Evolutionary conservation across 1,284 basidiomycete genomes (phyloP).

Genomic region (Ceratobasidium sp.): DNA sequence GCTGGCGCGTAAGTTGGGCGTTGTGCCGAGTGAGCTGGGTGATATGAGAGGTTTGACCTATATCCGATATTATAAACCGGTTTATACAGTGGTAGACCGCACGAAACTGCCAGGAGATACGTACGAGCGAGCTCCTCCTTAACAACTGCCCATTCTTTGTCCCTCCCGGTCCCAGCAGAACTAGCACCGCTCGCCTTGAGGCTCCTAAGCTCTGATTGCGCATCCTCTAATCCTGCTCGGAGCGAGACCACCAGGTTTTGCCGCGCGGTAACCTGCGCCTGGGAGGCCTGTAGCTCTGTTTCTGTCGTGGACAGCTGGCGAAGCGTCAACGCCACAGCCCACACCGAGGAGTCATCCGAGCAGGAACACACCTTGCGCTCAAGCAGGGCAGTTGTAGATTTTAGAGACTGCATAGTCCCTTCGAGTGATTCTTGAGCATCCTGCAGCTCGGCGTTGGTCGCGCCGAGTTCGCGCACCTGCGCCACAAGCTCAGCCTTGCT

Average conservation of each 20-base stretch:
- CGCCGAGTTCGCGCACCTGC: conserved; percentile 67
- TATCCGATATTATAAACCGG: not conserved
- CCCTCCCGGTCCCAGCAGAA: conserved; percentile 65
- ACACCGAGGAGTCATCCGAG: not conserved
- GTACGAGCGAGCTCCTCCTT: conserved; percentile 42
- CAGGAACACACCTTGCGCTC: conserved; percentile 31
- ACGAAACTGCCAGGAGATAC: not conserved
- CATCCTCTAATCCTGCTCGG: conserved; percentile 19
- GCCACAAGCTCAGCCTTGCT: conserved; percentile 70
- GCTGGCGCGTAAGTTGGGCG: conserved; percentile 40
- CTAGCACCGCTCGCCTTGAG: conserved; percentile 59
- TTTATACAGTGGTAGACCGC: not conserved
- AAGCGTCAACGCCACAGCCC: not conserved
- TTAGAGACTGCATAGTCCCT: conserved; percentile 36
- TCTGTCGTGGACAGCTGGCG: conserved; percentile 30
- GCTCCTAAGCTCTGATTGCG: not conserved
- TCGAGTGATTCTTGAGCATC: conserved; percentile 68
- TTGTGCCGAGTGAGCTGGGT: conserved; percentile 39
- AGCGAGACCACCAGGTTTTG: conserved; percentile 22
- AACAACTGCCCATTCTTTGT: conserved; percentile 50
- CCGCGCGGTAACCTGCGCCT: conserved; percentile 20
- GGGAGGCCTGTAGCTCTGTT: conserved; percentile 23
- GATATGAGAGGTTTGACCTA: conserved; percentile 41
- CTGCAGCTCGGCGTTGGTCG: conserved; percentile 52
- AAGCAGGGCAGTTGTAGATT: conserved; percentile 2